Base-by-base conservation (phyloP, 495 filamentous ascomycete genomes). In the Neurospora sp. region DNA sequence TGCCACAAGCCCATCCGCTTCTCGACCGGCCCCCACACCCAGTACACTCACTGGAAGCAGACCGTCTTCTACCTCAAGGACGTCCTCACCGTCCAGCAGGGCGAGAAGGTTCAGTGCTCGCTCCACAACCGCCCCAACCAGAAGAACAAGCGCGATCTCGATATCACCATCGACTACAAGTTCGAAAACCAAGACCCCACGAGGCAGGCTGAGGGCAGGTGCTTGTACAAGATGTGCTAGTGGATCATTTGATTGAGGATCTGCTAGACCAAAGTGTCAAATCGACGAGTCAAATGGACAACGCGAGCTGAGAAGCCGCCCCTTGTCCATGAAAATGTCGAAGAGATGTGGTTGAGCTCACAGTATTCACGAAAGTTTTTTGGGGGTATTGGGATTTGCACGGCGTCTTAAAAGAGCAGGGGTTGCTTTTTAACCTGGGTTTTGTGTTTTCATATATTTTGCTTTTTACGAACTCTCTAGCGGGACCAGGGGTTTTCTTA, bases 11-110 rank as follows among this genome's bases (percentile, higher is more conserved):
- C 91, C 10, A 89, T 94, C 78, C 84, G 84, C 74, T 96, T 96
- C 83, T 94, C 91, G 44, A 96, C 93, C 40, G 93, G 93, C 14
- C 93, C 93, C 22, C 93, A 96, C 78, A 92, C 93, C 75, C 94
- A 93, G 85, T 95, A 95, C 80, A 96, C 93, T 16, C 93, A 96
- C 86, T 96, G 93, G 93, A 96, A 96, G 83, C 93, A 96, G 84
- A 96, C 93, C 17, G 93, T 96, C 40, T 95, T 96, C 86, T 96
- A 96, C 80, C 84, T 96, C 69, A 87, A 89, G 72, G 92, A 96
- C 74, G 90, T 94, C 31, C 84, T 98, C 74, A 95, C 93, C 16
- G 90, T 97, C 7, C 90, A 96, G 78, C 86, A 90, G 76, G 89
- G 88, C 41, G 94, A 97, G 81, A 82, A 84, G 73, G 88, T 98